Base-by-base conservation (phyloP, 2,329 filamentous ascomycete genomes). In the Calonectria hongkongensis region DNA sequence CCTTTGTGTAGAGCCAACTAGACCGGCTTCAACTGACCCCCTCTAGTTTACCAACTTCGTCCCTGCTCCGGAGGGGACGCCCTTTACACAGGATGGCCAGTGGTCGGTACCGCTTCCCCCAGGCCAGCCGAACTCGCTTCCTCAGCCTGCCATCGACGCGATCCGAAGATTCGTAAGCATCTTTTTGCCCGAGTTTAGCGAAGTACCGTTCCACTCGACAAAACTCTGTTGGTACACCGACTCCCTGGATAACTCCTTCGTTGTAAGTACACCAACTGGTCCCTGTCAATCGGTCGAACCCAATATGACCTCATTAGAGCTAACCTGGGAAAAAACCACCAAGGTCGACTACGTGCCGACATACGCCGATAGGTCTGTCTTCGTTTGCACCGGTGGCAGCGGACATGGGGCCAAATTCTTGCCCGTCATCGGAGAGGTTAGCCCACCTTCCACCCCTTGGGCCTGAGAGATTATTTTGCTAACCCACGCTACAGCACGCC, bases 351-450 rank as follows among this genome's bases (percentile, higher is more conserved):
- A 81, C 25, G 81, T 84, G 1, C 82, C 83, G 1, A 73, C 70
- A 0, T 80, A 80, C 8, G 78, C 78, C 2, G 77, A 80, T 33
- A 73, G 79, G 6, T 82, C 81, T 1, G 76, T 84, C 1, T 83
- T 84, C 62, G 80, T 83, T 5, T 82, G 80, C 62, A 83, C 83
- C 0, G 82, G 82, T 1, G 83, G 83, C 28, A 84, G 82, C 39
- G 83, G 83, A 12, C 82, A 84, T 45, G 83, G 82, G 2, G 82
- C 82, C 47, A 84, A 84, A 70, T 83, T 82, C 33, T 71, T 84
- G n/a, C 83, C 82, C 2, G 76, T 82, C 12, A 77, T 84, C 30
- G 83, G 83, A 71, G 65, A 83, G 80, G 50, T 33, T 33, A 36
- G 21, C 28, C 28, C 50, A 54, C 28, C 50, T 36, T 33, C 50